These are phyloP conservation scores for Cryptococcus amylolentus DNA, from an alignment of 1,284 basidiomycete species.

Conservation along the genomic window DNA sequence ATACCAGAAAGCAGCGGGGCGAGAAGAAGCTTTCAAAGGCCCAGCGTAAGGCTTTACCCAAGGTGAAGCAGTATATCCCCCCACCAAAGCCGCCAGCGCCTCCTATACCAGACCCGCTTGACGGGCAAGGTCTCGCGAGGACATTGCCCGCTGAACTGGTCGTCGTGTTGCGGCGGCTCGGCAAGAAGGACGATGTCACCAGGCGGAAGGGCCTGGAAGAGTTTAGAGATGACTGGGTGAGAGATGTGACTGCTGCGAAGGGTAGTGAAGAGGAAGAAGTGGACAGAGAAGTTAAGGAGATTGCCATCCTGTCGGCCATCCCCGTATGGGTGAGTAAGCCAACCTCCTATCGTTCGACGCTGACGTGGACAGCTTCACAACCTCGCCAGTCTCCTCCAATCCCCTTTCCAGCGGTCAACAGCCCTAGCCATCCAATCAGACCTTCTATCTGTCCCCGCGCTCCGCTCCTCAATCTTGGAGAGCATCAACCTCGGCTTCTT, in stretches of 20 bases:
- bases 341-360: background rate
- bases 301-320: constrained; percentile 51
- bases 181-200: constrained; percentile 89
- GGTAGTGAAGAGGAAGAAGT: constrained; percentile 52
- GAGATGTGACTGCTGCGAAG: constrained; percentile 50
- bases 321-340: constrained; percentile 73
- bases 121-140: constrained; percentile 75
- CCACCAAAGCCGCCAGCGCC: constrained; percentile 76
- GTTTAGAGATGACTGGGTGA: constrained; percentile 65
- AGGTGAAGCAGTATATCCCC: constrained; percentile 71
- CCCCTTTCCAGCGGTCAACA: constrained; percentile 73
- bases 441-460: constrained; percentile 59
- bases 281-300: constrained; percentile 48
- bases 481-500: constrained; percentile 53
- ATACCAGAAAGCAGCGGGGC: constrained; percentile 22
- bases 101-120: constrained; percentile 82
- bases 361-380: constrained; percentile 69
- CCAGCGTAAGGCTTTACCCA: constrained; percentile 52
- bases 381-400: constrained; percentile 72
- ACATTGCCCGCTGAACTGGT: constrained; percentile 77
- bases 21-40: constrained; percentile 46
- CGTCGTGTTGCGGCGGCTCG: constrained; percentile 73
- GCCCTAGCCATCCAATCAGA: constrained; percentile 67
- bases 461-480: constrained; percentile 60
- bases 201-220: constrained; percentile 85